Conservation (phyloP, 75 land plant genomes). For the Cunninghamia lanceolata region DNA sequence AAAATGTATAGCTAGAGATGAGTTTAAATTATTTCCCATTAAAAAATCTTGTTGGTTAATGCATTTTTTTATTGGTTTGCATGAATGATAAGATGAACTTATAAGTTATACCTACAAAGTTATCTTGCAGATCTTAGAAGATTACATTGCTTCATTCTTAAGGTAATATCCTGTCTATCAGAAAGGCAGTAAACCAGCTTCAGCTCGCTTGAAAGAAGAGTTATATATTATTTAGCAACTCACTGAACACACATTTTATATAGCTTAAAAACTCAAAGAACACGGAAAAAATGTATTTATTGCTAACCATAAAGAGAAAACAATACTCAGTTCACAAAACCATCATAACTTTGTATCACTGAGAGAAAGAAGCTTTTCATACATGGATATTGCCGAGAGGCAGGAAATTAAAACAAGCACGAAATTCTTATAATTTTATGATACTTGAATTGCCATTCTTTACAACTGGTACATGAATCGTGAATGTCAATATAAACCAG, state of each 20-base stretch:
- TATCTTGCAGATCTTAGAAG: not conserved
- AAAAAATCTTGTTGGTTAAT: no score
- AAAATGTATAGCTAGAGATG: not conserved
- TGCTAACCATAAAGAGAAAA: not conserved
- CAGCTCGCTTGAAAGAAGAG: not conserved
- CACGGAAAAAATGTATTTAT: not conserved
- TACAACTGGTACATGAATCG: not conserved
- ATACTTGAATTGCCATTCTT: not conserved
- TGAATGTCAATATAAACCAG: conserved; percentile 22
- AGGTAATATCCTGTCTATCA: not conserved
- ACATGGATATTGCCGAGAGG: not conserved
- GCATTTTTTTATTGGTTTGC: not conserved
- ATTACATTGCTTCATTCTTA: not conserved
- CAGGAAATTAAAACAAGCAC: not conserved
- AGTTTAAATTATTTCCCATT: no score
- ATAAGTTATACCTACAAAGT: not conserved
- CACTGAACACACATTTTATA: not conserved
- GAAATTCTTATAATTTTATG: no score
- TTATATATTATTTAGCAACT: not conserved
- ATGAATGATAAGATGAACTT: no score
- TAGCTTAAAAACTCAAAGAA: not conserved
- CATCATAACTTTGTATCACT: not conserved
- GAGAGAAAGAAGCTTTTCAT: not conserved
- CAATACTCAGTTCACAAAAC: not conserved
- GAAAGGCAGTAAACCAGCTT: not conserved